Base-by-base conservation (phyloP, 345 rosid species). In the Gossypium anomalum region DNA sequence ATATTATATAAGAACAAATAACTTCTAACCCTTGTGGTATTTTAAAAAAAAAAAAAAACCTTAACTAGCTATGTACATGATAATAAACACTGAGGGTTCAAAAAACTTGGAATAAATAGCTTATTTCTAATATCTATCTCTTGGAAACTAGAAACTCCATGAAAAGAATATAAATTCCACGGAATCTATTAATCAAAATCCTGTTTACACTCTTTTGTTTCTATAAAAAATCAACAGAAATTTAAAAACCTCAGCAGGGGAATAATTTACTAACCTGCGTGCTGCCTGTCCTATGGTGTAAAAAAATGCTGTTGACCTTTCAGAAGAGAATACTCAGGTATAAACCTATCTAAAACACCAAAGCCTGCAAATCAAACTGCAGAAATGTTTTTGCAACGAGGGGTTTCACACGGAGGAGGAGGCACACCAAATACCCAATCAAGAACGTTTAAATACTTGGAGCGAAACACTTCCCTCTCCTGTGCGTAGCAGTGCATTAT, bases 361-460 rank as follows among this genome's bases (percentile, higher is more conserved):
- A 51, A 51, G 55, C 55, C 55, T 51, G 55, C 55, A 51, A 51
- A 51, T 51, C 55, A 15, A 51, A 51, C n/a, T 51, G 61, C 25
- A n/a, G 10, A 10, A 13, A 5, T 45, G n/a, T 65, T 49, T 78
- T 86, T 87, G 83, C 79, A 69, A 47, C 80, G 80, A 9, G 92
- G 92, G 62, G 89, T 85, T 86, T 89, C 88, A 23, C 83, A 80
- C 1, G 88, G 80, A 22, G 88, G 86, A 56, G 86, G 86, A 53
- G 97, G 98, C 65, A 92, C 92, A 47, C 97, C 97, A 29, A 92
- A 92, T 58, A 92, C 97, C 98, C 98, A 94, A 72, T 94, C 97
- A 7, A 94, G 89, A 45, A 94, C 97, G 29, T 94, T 92, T 76
- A 92, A 83, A 79, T 94, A 94, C 83, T 94, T 94, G 63, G 98